Evolutionary conservation across 805 yeast species (phyloP), one percentile per base, ranked within the genome.

Genomic region (Metschnikowia proteae): DNA sequence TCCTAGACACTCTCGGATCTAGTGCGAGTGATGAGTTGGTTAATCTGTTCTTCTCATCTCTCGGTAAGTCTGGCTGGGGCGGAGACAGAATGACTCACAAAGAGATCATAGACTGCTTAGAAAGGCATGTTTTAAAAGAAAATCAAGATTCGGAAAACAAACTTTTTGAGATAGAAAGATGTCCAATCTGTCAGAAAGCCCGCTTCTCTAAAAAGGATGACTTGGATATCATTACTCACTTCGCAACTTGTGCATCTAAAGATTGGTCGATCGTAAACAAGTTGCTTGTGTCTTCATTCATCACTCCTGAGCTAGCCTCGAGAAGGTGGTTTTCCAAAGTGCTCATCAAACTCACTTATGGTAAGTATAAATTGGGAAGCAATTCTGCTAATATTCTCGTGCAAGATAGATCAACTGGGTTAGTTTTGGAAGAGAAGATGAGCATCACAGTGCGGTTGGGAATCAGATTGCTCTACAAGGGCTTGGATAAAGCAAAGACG

Each of bases 361-460:
- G 99, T 0, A 86, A 86, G 58, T 86, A 90, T 62, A 82, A 83
- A 43, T 67, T 92, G 33, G 97, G 97, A 2, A 63, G 73, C 36
- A 88, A 92, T 61, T 89, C 95, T 42, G 99, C 97, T 7, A 92
- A 92, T 61, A 92, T 94, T 29, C 71, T 94, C 43, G 97, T 92
- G 2, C 98, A 94, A 64, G 97, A 94, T 63, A 75, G 99, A 52
- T 73, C 78, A 13, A 84, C 97, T 0, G 99, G 99, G 0, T 78
- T 88, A 40, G 81, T 92, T n/a, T 66, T 86, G 60, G 98, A 92
- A 63, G 99, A 92, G 60, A 89, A 89, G 59, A 92, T 94, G 87
- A 84, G 91, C 49, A 81, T 87, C 1, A 88, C 88, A 59, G 94
- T 94, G 8, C 74, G 97, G 43, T 62, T 94, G 33, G 99, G 98